phyloP scores from a whole-genome alignment of 2,329 filamentous ascomycete genomes.

The Colletotrichum abscissum region DNA sequence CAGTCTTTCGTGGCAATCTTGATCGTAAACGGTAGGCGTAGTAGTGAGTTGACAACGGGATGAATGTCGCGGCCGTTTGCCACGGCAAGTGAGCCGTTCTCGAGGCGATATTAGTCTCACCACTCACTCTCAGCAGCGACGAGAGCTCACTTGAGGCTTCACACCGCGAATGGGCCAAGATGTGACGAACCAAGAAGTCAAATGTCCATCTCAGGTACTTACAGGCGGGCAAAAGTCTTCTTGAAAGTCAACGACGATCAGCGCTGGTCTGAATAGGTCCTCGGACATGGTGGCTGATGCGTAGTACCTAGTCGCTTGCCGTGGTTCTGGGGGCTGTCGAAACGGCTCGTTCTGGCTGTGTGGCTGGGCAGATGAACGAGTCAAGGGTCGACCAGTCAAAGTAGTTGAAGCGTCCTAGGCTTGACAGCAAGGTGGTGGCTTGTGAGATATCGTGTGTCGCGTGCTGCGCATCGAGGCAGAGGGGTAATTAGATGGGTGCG shows the following conservation, averaged over 20 bases:
- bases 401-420: no score
- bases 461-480: not conserved
- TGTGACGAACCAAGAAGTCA: constrained; percentile 29
- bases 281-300: constrained; percentile 37
- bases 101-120: constrained; percentile 18
- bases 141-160: not conserved
- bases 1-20: constrained; percentile 93
- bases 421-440: not conserved
- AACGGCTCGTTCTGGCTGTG: not conserved
- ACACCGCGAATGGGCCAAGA: not conserved
- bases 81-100: constrained; percentile 92
- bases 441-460: not conserved
- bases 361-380: not conserved
- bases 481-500: not conserved
- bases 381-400: not conserved
- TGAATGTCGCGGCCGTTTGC: constrained; percentile 76
- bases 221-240: constrained; percentile 96
- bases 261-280: constrained; percentile 57
- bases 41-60: constrained; percentile 78
- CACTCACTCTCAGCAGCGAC: not conserved
- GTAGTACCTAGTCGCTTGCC: not conserved
- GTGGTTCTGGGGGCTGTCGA: not conserved
- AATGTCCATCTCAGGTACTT: constrained; percentile 47
- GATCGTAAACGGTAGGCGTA: constrained; percentile 76
- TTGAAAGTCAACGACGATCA: constrained; percentile 87